Base-by-base conservation (phyloP, 2,329 filamentous ascomycete species). In the Alternaria conjuncta region DNA sequence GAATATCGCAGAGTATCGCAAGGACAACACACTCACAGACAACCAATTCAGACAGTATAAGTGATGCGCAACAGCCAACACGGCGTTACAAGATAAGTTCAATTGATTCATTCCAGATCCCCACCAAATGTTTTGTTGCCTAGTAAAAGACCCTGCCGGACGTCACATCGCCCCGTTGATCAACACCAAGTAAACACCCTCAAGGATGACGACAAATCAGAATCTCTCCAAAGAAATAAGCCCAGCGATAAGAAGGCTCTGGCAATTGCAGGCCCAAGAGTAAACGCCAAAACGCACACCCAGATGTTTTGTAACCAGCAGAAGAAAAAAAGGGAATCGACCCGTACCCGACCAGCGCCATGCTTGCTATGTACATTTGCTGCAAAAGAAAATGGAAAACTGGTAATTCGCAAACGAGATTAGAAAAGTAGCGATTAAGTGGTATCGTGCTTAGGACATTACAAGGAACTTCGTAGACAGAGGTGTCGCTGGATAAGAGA, bases 351-450 rank as follows among this genome's bases (percentile, higher is more conserved):
- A 28, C 53, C 53, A 55, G 53, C 53, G 53, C 53, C 36, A 44
- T 55, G 53, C 53, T 55, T 55, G 53, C 36, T 55, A 55, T 55
- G 36, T 55, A 55, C 53, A 28, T n/a, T 53, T 53, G 28, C 30
- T 5, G 49, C 20, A 53, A 32, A 51, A 36, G 18, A 21, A 51
- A 32, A 51, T 23, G 15, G 18, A 23, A 20, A 15, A 44, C 36
- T 43, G 6, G n/a, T n/a, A n/a, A n/a, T n/a, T 49, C 25, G 23
- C 21, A 5, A 20, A 25, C 9, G 20, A 18, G 36, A 55, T 44
- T 55, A 44, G 36, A 55, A 53, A 53, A 53, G 28, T 53, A 53
- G 49, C 49, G 20, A 53, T 53, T 53, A 53, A 32, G 30, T 53
- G 49, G 30, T 53, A 53, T 53, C 49, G 49, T 41, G 49, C 30